Evolutionary conservation across 2,329 filamentous ascomycete species (phyloP), one percentile per base, ranked within the genome.

Genomic region (Aureobasidium sp.): DNA sequence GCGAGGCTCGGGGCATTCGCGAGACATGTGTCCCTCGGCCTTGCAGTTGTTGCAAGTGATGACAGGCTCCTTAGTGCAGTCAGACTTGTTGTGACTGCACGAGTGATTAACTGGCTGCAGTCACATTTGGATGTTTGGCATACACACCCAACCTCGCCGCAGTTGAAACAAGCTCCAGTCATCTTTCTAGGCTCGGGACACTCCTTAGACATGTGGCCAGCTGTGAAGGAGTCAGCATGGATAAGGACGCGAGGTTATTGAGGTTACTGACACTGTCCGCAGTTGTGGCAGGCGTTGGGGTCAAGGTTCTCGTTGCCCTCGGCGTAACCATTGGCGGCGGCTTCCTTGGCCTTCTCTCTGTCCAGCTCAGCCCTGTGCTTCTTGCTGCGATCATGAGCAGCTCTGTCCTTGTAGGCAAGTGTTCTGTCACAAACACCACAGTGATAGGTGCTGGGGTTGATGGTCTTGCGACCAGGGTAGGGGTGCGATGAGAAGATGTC

Each of bases 91-190:
- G 63, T 71, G 69, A 12, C 70, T 70, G 14, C 71, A 72, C 58
- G 69, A 72, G 56, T 68, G 71, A 63, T 75, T 71, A 48, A 66
- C 67, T 52, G 27, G 11, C 8, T 33, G 12, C 5, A 35, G 11
- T 35, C 12, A 27, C 29, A 35, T 22, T 14, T 29, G 24, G n/a
- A 37, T 17, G 24, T n/a, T 14, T 45, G 27, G 27, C 17, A 27
- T 33, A 5, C 58, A 9, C 24, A 60, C 58, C 58, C 79, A 22
- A 70, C 53, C 35, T 74, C 73, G 19, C 69, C 71, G 66, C 80
- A 84, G 64, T 81, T 80, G 63, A 75, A 72, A 68, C 81, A 84
- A 17, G 47, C 48, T 4, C 39, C 39, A n/a, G 29, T 37, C 57
- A 33, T 37, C 59, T 61, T 61, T n/a, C 37, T 53, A 48, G 59